Conservation (phyloP, 352 stramenopile species). For the Elongisporangium anandrum region DNA sequence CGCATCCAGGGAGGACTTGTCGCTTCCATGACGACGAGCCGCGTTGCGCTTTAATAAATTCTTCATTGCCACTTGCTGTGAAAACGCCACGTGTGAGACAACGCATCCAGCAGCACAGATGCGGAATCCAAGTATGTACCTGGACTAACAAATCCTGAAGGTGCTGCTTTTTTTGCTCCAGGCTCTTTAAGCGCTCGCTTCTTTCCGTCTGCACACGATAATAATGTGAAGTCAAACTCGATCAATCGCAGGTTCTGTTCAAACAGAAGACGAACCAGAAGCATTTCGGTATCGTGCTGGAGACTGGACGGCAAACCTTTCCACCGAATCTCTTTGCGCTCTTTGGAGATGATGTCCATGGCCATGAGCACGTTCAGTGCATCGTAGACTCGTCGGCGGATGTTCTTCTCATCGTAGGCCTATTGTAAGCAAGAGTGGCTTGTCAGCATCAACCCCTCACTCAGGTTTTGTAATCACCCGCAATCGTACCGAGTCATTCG, state of each 20-base stretch:
- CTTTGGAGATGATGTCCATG: constrained; percentile 98
- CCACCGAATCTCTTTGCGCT: constrained; percentile 92
- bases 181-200: constrained; percentile 71
- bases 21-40: constrained; percentile 47
- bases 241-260: neutral
- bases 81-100: neutral
- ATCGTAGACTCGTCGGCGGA: constrained; percentile 95
- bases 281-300: constrained; percentile 84
- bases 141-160: constrained; percentile 92
- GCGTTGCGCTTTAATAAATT: constrained; percentile 91
- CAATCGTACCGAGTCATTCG: constrained; percentile 53
- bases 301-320: constrained; percentile 77
- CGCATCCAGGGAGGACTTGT: constrained; percentile 15
- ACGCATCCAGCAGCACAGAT: neutral
- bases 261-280: constrained; percentile 42
- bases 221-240: neutral
- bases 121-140: constrained; percentile 9
- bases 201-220: constrained; percentile 41
- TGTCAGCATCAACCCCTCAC: neutral
- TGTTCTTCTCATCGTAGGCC: constrained; percentile 95
- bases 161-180: constrained; percentile 88
- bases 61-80: constrained; percentile 91
- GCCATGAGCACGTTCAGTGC: constrained; percentile 97
- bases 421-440: constrained; percentile 9
- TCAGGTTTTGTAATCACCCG: too few relatives aligned